Base-by-base conservation (phyloP, 768 basidiomycete genomes). In the Paxillus ammoniavirescens region DNA sequence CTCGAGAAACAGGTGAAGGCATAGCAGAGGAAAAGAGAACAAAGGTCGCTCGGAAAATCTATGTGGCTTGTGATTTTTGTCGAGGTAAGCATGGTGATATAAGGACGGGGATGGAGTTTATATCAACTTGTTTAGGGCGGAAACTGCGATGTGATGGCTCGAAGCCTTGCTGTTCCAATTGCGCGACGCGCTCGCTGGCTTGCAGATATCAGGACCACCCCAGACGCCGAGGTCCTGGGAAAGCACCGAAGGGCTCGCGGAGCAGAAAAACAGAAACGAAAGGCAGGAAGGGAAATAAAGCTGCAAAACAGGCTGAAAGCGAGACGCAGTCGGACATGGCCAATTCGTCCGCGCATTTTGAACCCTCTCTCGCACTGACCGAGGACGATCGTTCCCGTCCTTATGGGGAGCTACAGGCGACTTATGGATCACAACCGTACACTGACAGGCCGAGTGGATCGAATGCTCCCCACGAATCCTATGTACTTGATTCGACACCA, bases 21-120 rank as follows among this genome's bases (percentile, higher is more conserved):
- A 49, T 42, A 17, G 56, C 43, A 26, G 60, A 62, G 38, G 68
- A 63, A 45, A 68, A 52, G 66, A 61, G 63, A 53, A 42, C 49
- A 21, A 57, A 59, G 47, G 59, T 46, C 2, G 46, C 17, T 5
- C 62, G 62, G 36, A 70, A 70, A 58, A 72, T 70, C 54, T 70
- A 70, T 42, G 61, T 90, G 35, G 89, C 89, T 53, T 91, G 89
- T 72, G 75, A 87, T 69, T 89, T 89, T 67, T 91, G 89, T 73
- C 77, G 89, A 79, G 78, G 89, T 84, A 59, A 73, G 78, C 63
- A 48, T 9, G 14, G 13, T 28, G 48, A 42, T 49, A 37, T 38
- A 40, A 18, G n/a, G 4, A n/a, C 28, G 21, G 9, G 21, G 15
- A 21, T 31, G 13, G 40, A 17, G 26, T 33, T 53, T 47, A 54